phyloP scores from a whole-genome alignment of 2,329 filamentous ascomycete species.

The Claviceps maximensis region DNA sequence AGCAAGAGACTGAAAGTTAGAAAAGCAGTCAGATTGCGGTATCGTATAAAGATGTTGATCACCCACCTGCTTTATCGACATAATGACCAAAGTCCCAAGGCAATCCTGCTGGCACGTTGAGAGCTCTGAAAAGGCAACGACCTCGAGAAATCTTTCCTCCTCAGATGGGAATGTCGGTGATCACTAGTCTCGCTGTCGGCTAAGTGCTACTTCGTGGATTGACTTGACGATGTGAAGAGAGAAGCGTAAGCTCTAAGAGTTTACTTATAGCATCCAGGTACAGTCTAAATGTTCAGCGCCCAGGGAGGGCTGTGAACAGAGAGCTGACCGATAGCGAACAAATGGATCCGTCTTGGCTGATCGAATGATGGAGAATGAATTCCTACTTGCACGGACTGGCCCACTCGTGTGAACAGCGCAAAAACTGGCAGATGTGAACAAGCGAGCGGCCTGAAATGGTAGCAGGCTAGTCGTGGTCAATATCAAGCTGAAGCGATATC shows the following conservation, averaged over 20 bases:
- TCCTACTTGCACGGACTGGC: background rate
- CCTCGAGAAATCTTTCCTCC: background rate
- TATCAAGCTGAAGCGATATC: conserved; percentile 2
- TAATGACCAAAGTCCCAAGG: conserved; percentile 13
- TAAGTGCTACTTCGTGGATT: background rate
- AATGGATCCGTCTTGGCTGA: conserved; percentile 2
- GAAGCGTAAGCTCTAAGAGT: background rate
- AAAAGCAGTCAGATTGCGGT: background rate
- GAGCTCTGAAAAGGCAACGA: background rate
- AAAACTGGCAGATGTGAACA: background rate
- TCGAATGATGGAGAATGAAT: background rate
- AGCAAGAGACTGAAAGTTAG: background rate
- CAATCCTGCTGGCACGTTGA: conserved; percentile 2
- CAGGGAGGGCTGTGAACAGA: background rate
- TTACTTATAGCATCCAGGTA: background rate
- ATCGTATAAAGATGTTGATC: background rate
- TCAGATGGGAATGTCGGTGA: background rate
- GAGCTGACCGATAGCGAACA: background rate
- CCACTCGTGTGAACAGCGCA: background rate
- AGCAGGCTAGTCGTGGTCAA: background rate
- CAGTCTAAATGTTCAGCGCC: background rate
- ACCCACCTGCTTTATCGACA: conserved; percentile 49
- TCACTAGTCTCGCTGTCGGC: background rate
- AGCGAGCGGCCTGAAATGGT: conserved; percentile 3
- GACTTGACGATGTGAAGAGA: background rate